These are phyloP conservation scores for Mariannaea elegans DNA, from an alignment of 2,329 filamentous ascomycete genomes.

Conservation along the genomic window DNA sequence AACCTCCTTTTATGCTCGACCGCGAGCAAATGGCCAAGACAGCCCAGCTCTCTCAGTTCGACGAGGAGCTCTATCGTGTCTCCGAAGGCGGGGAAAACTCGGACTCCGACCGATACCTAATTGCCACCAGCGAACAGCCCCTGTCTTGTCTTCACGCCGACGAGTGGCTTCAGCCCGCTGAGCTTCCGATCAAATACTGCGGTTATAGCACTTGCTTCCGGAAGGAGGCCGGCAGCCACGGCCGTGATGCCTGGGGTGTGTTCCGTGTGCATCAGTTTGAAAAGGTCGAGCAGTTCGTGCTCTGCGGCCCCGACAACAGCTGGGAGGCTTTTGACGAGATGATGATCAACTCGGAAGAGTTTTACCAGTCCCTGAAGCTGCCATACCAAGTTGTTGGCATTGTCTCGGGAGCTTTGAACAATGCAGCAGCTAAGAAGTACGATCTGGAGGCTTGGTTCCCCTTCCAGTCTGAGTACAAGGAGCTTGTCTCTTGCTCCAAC, in stretches of 20 bases:
- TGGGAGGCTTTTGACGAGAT: conserved; percentile 95
- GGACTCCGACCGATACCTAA: conserved; percentile 83
- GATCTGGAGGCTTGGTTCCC: conserved; percentile 98
- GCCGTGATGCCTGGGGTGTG: conserved; percentile 95
- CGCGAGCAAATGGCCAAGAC: conserved; percentile 98
- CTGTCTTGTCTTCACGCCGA: conserved; percentile 92
- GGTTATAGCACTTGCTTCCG: conserved; percentile 96
- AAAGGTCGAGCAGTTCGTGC: conserved; percentile 85
- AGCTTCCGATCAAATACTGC: conserved; percentile 83
- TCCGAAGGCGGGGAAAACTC: conserved; percentile 85
- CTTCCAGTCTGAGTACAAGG: conserved; percentile 97
- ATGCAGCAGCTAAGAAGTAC: conserved; percentile 80
- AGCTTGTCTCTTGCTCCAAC: conserved; percentile 96
- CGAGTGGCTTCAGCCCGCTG: conserved; percentile 87
- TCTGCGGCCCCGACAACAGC: conserved; percentile 86
- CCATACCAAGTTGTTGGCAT: conserved; percentile 94
- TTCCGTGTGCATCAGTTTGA: conserved; percentile 99
- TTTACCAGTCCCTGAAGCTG: conserved; percentile 88
- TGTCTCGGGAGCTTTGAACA: conserved; percentile 95
- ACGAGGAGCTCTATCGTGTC: conserved; percentile 98
- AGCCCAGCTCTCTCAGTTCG: conserved; percentile 95
- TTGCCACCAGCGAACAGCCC: conserved; percentile 91
- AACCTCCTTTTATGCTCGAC: conserved; percentile 94
- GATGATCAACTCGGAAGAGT: conserved; percentile 90
- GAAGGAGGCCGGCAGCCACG: conserved; percentile 87